Conservation (phyloP, 2,329 filamentous ascomycete genomes). For the Trichoderma lentiforme region DNA sequence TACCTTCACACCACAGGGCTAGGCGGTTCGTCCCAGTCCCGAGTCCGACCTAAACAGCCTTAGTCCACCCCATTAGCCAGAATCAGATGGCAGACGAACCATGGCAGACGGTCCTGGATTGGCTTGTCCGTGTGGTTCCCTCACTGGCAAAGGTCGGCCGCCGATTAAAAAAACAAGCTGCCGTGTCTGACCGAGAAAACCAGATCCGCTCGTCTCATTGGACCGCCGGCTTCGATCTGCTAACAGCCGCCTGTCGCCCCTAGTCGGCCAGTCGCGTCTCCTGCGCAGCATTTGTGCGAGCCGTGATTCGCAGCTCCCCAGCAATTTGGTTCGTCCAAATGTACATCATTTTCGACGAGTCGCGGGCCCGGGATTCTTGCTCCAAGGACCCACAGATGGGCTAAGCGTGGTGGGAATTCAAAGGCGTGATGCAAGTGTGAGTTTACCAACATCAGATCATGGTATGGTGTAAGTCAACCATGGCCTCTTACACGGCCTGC, state of each 20-base stretch:
- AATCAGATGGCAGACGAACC: background rate
- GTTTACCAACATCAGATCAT: background rate
- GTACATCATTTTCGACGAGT: conserved; percentile 21
- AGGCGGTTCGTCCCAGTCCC: background rate
- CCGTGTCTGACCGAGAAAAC: conserved; percentile 8
- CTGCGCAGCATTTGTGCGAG: conserved; percentile 14
- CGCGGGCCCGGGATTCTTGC: background rate
- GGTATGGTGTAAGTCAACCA: background rate
- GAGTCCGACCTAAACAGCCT: background rate
- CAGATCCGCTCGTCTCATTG: conserved; percentile 18
- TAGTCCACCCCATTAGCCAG: background rate
- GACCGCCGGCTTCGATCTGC: conserved; percentile 9
- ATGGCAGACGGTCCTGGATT: background rate
- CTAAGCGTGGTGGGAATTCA: background rate
- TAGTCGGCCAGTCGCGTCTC: conserved; percentile 17
- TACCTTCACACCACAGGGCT: background rate
- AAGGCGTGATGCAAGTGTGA: background rate
- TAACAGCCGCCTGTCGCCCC: conserved; percentile 5
- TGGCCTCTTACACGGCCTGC: background rate
- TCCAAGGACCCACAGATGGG: conserved; percentile 11
- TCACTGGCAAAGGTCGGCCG: background rate
- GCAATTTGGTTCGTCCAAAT: conserved; percentile 17
- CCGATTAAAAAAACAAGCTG: background rate
- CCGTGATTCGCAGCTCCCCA: conserved; percentile 17
- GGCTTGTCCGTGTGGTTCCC: conserved; percentile 3